Percentiles rank a stretch among this genome's conserved stretches.
Conservation (phyloP, 2,329 filamentous ascomycete genomes). For the Colletotrichum sp. region DNA sequence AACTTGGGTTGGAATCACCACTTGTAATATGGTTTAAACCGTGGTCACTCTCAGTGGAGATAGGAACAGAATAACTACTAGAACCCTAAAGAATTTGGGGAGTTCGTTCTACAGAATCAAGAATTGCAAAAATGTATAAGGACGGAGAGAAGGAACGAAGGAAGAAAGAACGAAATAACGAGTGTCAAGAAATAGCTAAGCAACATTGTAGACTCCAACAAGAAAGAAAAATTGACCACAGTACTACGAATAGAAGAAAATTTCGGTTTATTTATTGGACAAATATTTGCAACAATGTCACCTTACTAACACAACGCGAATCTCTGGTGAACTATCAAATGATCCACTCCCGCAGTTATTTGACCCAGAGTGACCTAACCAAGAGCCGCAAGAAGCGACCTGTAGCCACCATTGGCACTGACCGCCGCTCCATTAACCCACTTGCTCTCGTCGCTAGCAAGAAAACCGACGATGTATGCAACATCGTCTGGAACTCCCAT, state of each 20-base stretch:
- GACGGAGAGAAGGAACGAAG: fast-evolving
- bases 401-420: conserved; percentile 1
- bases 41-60: too few species aligned
- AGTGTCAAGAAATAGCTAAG: too few species aligned
- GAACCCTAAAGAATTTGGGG: fast-evolving
- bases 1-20: too few species aligned
- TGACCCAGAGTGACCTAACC: neutral
- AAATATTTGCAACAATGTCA: fast-evolving
- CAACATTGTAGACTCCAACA: too few species aligned
- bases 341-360: neutral
- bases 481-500: neutral
- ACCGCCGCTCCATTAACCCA: conserved; percentile 1
- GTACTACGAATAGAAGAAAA: fast-evolving
- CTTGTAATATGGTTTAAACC: too few species aligned
- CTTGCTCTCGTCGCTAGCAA: neutral
- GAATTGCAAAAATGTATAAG: too few species aligned
- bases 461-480: conserved; percentile 1
- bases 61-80: too few species aligned
- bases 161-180: fast-evolving
- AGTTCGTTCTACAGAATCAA: fast-evolving
- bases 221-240: neutral
- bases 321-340: neutral
- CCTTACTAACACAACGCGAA: fast-evolving
- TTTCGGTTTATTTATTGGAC: neutral
- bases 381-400: neutral